Evolutionary conservation across 139 green algal genomes (phyloP).

Genomic region (Chlamydomonas asymmetrica): DNA sequence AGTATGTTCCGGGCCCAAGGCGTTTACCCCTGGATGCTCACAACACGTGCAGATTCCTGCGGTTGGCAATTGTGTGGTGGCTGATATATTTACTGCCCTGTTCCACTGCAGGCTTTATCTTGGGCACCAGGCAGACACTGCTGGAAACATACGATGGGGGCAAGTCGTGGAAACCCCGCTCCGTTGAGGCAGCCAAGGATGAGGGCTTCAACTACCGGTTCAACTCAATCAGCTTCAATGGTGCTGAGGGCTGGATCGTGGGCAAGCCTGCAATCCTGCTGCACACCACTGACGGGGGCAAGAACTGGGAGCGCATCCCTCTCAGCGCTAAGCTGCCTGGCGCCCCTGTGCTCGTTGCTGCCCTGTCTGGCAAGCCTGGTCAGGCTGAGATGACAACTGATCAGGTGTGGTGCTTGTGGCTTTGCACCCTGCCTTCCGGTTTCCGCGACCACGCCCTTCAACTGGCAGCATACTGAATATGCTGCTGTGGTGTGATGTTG

Average conservation of each 20-base stretch:
- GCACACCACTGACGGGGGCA: conserved; percentile 92
- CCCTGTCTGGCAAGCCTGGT: conserved; percentile 63
- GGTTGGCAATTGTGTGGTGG: background rate
- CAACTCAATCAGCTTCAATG: conserved; percentile 94
- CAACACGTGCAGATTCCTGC: no score
- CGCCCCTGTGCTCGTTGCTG: conserved; percentile 78
- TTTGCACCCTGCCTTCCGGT: background rate
- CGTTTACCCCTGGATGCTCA: no score
- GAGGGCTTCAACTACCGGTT: conserved; percentile 96
- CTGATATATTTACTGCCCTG: background rate
- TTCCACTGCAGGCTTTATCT: conserved; percentile 80
- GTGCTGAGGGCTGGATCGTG: conserved; percentile 97
- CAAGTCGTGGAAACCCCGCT: conserved; percentile 85
- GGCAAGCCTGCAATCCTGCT: conserved; percentile 98
- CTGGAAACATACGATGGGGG: conserved; percentile 97
- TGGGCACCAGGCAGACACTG: conserved; percentile 95
- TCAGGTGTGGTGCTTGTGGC: conserved; percentile 45
- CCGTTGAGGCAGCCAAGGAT: conserved; percentile 71
- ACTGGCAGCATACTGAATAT: no score
- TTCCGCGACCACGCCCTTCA: background rate
- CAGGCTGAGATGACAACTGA: conserved; percentile 97
- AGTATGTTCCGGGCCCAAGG: background rate
- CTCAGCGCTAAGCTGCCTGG: conserved; percentile 92
- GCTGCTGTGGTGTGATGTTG: background rate
- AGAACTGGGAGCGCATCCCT: conserved; percentile 95